Conservation (phyloP, 2,329 filamentous ascomycete species). For the Leptographium radiaticola region DNA sequence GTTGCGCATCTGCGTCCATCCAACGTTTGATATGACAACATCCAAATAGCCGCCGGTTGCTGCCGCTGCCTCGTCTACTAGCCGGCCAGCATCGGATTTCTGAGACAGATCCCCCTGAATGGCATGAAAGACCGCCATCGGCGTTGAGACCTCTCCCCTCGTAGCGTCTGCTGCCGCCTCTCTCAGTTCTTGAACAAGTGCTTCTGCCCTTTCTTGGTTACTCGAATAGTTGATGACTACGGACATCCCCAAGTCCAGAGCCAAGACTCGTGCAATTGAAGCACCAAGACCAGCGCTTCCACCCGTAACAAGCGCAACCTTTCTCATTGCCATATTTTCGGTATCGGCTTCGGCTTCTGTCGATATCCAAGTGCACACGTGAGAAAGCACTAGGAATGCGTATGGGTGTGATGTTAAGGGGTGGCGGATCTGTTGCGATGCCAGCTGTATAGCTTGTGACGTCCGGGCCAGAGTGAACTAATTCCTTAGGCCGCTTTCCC, state of each 20-base stretch:
- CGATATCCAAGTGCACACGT: no score
- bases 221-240: constrained; percentile 63
- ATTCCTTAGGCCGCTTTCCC: no score
- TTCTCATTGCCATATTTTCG: background rate
- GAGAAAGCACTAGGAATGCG: no score
- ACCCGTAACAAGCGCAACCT: constrained; percentile 33
- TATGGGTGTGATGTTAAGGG: no score
- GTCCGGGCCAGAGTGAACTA: no score
- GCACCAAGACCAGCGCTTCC: constrained; percentile 57
- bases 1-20: constrained; percentile 35
- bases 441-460: no score
- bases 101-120: constrained; percentile 55
- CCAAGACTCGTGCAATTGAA: constrained; percentile 52
- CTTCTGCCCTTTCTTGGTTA: constrained; percentile 44
- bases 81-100: constrained; percentile 41
- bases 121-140: constrained; percentile 23
- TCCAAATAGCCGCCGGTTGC: constrained; percentile 54
- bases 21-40: constrained; percentile 63
- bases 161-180: background rate
- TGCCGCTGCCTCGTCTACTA: constrained; percentile 46
- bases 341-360: background rate
- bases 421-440: no score
- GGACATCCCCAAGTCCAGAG: constrained; percentile 48
- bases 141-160: background rate
- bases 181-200: constrained; percentile 41